Evolutionary conservation across 1,284 basidiomycete genomes (phyloP).

Genomic region (Wolfiporia cocos): DNA sequence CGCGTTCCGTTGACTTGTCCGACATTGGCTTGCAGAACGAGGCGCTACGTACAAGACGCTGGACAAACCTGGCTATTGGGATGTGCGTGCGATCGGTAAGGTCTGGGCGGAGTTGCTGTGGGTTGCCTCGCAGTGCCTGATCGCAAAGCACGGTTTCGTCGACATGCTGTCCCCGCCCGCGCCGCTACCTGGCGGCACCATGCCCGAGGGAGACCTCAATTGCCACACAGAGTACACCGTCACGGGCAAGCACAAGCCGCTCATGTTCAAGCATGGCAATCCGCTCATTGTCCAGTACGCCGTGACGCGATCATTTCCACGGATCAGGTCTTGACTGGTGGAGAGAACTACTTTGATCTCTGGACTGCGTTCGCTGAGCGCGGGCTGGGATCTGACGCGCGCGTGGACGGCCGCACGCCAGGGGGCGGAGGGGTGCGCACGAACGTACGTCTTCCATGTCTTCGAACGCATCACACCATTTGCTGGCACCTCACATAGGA

Average conservation of each 20-base stretch:
- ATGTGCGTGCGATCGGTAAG: slow-evolving; percentile 88
- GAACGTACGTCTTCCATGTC: slow-evolving; percentile 33
- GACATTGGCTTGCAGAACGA: slow-evolving; percentile 91
- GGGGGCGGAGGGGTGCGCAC: slow-evolving; percentile 88
- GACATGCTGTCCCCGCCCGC: slow-evolving; percentile 78
- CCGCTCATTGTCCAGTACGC: slow-evolving; percentile 71
- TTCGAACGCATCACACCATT: slow-evolving; percentile 6
- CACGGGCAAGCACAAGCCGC: slow-evolving; percentile 41
- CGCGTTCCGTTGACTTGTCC: slow-evolving; percentile 38
- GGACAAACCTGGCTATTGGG: slow-evolving; percentile 90
- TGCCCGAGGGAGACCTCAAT: slow-evolving; percentile 78
- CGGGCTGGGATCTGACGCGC: slow-evolving; percentile 76
- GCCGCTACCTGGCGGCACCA: slow-evolving; percentile 49
- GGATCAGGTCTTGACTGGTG: slow-evolving; percentile 86
- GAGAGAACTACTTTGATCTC: slow-evolving; percentile 87
- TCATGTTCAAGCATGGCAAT: slow-evolving; percentile 91
- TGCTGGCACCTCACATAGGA: neutral
- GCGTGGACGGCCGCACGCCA: slow-evolving; percentile 73
- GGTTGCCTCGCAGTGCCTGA: slow-evolving; percentile 72
- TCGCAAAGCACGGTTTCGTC: slow-evolving; percentile 78
- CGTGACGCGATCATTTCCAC: slow-evolving; percentile 92
- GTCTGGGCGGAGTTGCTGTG: slow-evolving; percentile 96
- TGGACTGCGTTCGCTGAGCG: slow-evolving; percentile 84
- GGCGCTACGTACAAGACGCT: slow-evolving; percentile 91
- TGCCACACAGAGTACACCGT: slow-evolving; percentile 32